Conservation (phyloP, 768 basidiomycete genomes). For the Pleurotus sapidus region DNA sequence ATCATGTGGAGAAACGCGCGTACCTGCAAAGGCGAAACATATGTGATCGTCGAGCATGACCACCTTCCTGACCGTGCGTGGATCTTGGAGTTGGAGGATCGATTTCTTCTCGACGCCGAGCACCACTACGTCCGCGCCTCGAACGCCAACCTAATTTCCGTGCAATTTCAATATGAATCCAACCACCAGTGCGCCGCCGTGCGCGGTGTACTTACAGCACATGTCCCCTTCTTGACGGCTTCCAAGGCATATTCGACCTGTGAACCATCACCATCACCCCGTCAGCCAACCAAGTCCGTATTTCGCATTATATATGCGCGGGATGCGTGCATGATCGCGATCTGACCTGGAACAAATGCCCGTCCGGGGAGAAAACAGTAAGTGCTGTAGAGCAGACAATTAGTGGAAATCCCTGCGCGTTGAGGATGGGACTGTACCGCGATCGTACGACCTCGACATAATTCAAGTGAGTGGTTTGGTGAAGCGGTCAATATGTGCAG, state of each 20-base stretch:
- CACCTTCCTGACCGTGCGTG: constrained; percentile 95
- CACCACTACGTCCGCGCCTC: constrained; percentile 92
- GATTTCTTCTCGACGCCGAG: constrained; percentile 99
- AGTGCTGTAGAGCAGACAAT: constrained; percentile 56
- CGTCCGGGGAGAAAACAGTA: constrained; percentile 98
- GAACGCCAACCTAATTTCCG: constrained; percentile 78
- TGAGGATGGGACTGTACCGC: constrained; percentile 52
- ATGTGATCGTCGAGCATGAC: constrained; percentile 98
- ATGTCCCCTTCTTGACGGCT: constrained; percentile 95
- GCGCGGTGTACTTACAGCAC: constrained; percentile 61
- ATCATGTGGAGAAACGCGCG: background rate
- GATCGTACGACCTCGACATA: constrained; percentile 97
- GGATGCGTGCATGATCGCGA: background rate
- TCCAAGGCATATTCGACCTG: constrained; percentile 99
- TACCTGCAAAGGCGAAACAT: constrained; percentile 96
- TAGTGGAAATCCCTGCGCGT: background rate
- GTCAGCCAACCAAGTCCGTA: background rate
- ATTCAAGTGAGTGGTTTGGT: constrained; percentile 13
- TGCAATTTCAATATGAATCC: background rate
- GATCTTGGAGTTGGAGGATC: constrained; percentile 95
- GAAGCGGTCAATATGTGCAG: constrained; percentile 18
- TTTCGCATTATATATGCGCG: background rate
- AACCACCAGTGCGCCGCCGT: constrained; percentile 8
- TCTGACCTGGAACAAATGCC: constrained; percentile 93
- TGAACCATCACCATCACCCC: background rate